Percentiles rank a stretch among this genome's conserved stretches.
Conservation (phyloP, 768 basidiomycete genomes). For the Tulasnella sp. region DNA sequence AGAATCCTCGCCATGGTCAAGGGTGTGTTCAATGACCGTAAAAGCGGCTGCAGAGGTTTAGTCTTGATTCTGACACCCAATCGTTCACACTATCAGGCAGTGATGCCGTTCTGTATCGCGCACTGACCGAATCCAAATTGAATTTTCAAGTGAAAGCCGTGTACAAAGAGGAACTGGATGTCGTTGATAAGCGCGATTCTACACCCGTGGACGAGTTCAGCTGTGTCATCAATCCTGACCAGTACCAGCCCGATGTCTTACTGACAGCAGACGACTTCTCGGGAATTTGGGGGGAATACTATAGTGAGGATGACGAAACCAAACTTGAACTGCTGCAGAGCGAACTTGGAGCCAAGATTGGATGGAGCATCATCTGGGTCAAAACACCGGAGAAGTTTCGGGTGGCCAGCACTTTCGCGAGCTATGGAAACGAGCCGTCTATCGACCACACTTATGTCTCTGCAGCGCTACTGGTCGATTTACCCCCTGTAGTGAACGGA, state of each 20-base stretch:
- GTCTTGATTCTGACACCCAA: no score
- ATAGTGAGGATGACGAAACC: background rate
- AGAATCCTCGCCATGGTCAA: no score
- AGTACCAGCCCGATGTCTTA: background rate
- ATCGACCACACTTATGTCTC: background rate
- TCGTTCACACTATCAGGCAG: no score
- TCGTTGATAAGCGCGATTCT: background rate
- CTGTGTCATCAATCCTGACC: background rate
- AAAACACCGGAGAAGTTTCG: background rate
- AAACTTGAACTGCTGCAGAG: background rate
- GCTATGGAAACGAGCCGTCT: background rate
- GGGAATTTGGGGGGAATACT: background rate
- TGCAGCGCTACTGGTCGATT: background rate
- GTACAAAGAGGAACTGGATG: background rate
- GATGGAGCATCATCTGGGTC: background rate
- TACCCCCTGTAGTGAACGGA: background rate
- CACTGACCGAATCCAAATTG: background rate
- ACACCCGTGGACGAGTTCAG: background rate
- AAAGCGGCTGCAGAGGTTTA: no score
- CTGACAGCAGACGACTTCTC: background rate
- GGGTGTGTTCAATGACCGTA: no score
- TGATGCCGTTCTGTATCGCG: no score
- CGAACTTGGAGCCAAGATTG: background rate
- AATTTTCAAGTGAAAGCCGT: background rate
- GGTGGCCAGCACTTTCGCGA: background rate